Percentiles rank a stretch among this genome's conserved stretches.
Evolutionary conservation across 805 yeast genomes (phyloP).

Genomic region (Starmerella bombicola): DNA sequence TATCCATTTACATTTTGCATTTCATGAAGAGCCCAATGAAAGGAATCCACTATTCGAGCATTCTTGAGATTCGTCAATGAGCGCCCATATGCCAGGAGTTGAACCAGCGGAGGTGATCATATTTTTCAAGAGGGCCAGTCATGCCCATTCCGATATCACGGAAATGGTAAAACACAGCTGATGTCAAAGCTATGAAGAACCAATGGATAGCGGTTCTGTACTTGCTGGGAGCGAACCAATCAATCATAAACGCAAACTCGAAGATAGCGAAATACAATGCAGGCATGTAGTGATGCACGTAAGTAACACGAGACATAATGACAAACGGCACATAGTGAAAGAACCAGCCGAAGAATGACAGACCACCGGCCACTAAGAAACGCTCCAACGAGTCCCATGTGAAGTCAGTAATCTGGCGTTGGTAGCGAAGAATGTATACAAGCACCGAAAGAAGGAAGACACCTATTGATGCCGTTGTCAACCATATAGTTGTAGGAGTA

Average conservation of each 20-base stretch:
- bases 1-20: no score
- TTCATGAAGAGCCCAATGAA: no score
- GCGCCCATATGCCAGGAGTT: slow-evolving; percentile 19
- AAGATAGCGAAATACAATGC: slow-evolving; percentile 89
- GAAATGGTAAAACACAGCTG: slow-evolving; percentile 47
- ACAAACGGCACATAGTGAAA: slow-evolving; percentile 81
- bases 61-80: no score
- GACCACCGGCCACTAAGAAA: slow-evolving; percentile 52
- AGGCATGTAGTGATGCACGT: slow-evolving; percentile 92
- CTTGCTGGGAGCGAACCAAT: slow-evolving; percentile 30
- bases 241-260: slow-evolving; percentile 52
- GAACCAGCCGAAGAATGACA: slow-evolving; percentile 85
- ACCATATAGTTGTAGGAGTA: slow-evolving; percentile 53
- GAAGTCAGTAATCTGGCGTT: slow-evolving; percentile 41
- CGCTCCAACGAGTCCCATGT: slow-evolving; percentile 33
- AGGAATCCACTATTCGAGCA: no score
- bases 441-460: slow-evolving; percentile 32
- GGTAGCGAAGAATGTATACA: slow-evolving; percentile 43
- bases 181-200: slow-evolving; percentile 38
- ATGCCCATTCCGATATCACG: slow-evolving; percentile 73
- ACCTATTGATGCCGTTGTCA: slow-evolving; percentile 33
- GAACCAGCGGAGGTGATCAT: slow-evolving; percentile 41
- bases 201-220: slow-evolving; percentile 32
- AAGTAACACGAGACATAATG: slow-evolving; percentile 91
- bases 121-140: slow-evolving; percentile 43